Percentiles rank a stretch among this genome's conserved stretches.
These are phyloP conservation scores for Aspergillus flavus DNA, from an alignment of 2,329 filamentous ascomycete genomes.

Conservation along the genomic window DNA sequence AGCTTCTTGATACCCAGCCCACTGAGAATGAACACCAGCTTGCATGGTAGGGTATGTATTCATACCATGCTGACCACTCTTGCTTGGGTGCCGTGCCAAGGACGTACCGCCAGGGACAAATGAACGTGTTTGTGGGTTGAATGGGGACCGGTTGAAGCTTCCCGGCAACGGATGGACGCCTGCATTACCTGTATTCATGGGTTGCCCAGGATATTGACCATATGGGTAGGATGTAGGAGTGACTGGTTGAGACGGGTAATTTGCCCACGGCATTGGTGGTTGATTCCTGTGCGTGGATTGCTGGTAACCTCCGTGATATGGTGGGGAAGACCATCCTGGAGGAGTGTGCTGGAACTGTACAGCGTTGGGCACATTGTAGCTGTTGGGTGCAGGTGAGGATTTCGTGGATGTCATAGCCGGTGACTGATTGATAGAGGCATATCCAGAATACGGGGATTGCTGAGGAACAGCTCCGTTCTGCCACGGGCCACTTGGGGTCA, in stretches of 20 bases:
- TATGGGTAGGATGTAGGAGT: conserved; percentile 68
- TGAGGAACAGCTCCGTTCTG: conserved; percentile 38
- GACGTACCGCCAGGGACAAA: conserved; percentile 70
- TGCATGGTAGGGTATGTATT: conserved; percentile 30
- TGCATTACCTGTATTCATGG: conserved; percentile 61
- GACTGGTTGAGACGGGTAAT: conserved; percentile 39
- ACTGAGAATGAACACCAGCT: conserved; percentile 28
- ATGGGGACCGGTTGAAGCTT: conserved; percentile 80
- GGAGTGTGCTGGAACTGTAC: conserved; percentile 34
- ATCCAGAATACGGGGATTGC: conserved; percentile 40
- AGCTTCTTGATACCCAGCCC: conserved; percentile 31
- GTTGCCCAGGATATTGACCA: conserved; percentile 72
- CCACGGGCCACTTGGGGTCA: conserved; percentile 38
- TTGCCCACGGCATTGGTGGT: conserved; percentile 42
- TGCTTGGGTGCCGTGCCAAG: conserved; percentile 36
- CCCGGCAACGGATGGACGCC: conserved; percentile 82
- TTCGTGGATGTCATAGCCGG: conserved; percentile 41
- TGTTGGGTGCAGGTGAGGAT: conserved; percentile 42
- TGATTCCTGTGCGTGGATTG: conserved; percentile 44
- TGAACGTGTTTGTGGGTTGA: conserved; percentile 92
- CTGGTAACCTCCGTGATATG: conserved; percentile 36
- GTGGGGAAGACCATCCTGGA: conserved; percentile 36
- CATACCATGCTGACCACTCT: conserved; percentile 32
- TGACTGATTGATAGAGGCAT: conserved; percentile 41
- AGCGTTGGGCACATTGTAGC: conserved; percentile 36